Evolutionary conservation across 495 filamentous ascomycete species (phyloP).

Genomic region (Trichoderma orchidacearum): DNA sequence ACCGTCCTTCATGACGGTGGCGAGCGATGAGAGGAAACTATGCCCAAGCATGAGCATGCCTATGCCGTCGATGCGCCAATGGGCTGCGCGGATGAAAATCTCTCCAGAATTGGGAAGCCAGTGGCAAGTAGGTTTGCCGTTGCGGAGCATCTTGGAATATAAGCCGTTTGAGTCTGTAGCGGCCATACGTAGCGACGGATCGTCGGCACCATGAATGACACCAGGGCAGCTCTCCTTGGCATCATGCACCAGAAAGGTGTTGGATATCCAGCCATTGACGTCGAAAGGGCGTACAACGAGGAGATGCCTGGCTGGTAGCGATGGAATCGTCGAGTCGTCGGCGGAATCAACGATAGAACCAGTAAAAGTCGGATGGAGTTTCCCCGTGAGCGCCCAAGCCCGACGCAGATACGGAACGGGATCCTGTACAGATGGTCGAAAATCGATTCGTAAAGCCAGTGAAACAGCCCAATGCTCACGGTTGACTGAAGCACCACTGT

Average conservation of each 20-base stretch:
- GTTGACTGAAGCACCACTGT: background rate
- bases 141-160: background rate
- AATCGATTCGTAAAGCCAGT: background rate
- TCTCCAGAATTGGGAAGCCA: background rate
- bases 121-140: background rate
- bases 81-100: conserved; percentile 9
- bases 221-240: too few species aligned
- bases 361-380: background rate
- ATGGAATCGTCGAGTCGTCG: background rate
- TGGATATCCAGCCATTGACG: background rate
- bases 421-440: background rate
- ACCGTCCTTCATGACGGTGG: background rate
- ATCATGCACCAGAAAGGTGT: background rate
- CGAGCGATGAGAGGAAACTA: conserved; percentile 7
- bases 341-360: background rate
- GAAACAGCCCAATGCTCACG: background rate
- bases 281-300: background rate
- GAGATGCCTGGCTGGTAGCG: background rate
- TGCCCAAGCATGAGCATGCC: conserved; percentile 10
- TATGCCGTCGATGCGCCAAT: conserved; percentile 16
- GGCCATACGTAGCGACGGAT: too few species aligned
- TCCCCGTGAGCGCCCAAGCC: background rate
- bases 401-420: background rate
- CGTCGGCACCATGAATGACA: too few species aligned
- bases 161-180: too few species aligned